Evolutionary conservation across 805 yeast species (phyloP).

Genomic region (Ogataea salicorniae): DNA sequence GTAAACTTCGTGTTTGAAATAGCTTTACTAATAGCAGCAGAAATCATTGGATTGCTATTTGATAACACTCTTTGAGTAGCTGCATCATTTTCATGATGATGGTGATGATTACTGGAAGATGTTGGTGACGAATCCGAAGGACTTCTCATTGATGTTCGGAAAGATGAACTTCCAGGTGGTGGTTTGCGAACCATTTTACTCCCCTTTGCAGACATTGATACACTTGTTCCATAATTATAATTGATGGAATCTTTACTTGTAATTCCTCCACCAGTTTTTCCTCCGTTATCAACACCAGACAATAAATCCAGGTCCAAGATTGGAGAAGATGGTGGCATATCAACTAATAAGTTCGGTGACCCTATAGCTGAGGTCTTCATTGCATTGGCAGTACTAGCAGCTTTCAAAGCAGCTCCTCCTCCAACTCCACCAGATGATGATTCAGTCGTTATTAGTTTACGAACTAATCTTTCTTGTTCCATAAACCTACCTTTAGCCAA

Average conservation of each 20-base stretch:
- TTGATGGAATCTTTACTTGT: background rate
- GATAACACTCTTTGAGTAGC: constrained; percentile 16
- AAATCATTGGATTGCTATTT: constrained; percentile 27
- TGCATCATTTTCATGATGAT: constrained; percentile 4
- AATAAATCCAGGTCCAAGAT: constrained; percentile 9
- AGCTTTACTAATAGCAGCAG: constrained; percentile 32
- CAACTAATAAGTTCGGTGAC: constrained; percentile 11
- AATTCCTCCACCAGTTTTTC: background rate
- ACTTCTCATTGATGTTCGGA: constrained; percentile 17
- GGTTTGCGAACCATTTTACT: constrained; percentile 9
- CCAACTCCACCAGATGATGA: constrained; percentile 30
- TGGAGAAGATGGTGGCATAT: constrained; percentile 18
- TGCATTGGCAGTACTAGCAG: constrained; percentile 29
- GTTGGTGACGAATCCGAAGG: constrained; percentile 3
- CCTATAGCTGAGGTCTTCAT: constrained; percentile 13
- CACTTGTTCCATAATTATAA: background rate
- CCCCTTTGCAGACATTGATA: background rate
- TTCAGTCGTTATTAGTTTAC: constrained; percentile 15
- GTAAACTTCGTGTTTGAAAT: constrained; percentile 17
- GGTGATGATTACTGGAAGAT: background rate
- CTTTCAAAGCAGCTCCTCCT: constrained; percentile 33
- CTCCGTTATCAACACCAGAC: constrained; percentile 3
- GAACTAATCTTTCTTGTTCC: constrained; percentile 41
- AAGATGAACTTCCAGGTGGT: constrained; percentile 10
- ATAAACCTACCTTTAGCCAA: constrained; percentile 44